Percentiles rank a stretch among this genome's conserved stretches.
Evolutionary conservation across 192 early-diverging fungal genomes (phyloP).

Genomic region (Umbelopsis ramanniana): DNA sequence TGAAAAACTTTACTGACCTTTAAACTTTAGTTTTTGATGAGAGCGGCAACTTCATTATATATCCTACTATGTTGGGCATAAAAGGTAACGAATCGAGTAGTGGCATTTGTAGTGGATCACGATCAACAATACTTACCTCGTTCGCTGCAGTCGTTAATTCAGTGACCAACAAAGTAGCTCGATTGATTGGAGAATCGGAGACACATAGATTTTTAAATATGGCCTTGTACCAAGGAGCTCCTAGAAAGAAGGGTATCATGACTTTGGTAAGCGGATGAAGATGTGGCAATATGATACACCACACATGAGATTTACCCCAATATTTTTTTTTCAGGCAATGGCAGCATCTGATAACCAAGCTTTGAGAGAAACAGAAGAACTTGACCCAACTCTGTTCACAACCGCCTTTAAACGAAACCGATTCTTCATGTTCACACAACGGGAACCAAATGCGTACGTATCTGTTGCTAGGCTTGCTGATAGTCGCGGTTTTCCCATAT

Average conservation of each 20-base stretch:
- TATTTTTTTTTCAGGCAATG: conserved; percentile 59
- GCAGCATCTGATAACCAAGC: conserved; percentile 87
- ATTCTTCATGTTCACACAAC: conserved; percentile 91
- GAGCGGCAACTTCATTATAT: conserved; percentile 85
- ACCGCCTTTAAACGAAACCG: conserved; percentile 91
- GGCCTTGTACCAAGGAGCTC: conserved; percentile 89
- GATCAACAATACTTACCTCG: background rate
- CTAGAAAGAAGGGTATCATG: conserved; percentile 74
- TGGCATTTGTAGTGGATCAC: background rate
- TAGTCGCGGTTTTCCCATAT: background rate
- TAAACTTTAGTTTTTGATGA: conserved; percentile 82
- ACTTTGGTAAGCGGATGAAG: conserved; percentile 59
- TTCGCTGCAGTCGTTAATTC: conserved; percentile 72
- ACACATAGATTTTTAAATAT: conserved; percentile 90
- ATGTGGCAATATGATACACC: background rate
- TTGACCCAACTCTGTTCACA: conserved; percentile 89
- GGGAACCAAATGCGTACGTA: conserved; percentile 80
- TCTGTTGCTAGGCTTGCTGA: background rate
- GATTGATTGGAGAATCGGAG: conserved; percentile 90
- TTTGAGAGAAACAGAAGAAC: conserved; percentile 61
- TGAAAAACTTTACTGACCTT: background rate
- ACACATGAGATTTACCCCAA: conserved; percentile 7
- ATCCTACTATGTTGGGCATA: conserved; percentile 93
- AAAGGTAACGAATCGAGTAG: conserved; percentile 56
- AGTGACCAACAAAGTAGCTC: conserved; percentile 80